Conservation (phyloP, 78 protist genomes). For the Protostelium mycophagum region DNA sequence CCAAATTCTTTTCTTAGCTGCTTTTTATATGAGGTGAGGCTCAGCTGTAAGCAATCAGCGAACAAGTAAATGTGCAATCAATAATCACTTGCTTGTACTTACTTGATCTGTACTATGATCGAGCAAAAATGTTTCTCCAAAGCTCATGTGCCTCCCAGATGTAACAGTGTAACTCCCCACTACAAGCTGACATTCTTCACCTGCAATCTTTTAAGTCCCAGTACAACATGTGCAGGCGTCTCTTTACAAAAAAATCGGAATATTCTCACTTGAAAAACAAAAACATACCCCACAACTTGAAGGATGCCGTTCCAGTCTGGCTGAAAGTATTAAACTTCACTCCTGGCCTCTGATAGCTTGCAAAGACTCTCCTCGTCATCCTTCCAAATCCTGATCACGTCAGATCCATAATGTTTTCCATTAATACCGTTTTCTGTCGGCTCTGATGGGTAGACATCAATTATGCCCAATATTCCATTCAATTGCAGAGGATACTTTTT, state of each 20-base stretch:
- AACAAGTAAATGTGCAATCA: too few species aligned
- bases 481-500: not conserved
- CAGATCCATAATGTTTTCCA: not conserved
- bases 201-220: too few species aligned
- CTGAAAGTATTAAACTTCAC: too few species aligned
- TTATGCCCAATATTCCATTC: not conserved
- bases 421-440: not conserved
- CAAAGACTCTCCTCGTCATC: not conserved
- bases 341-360: not conserved
- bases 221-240: too few species aligned
- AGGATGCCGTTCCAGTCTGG: too few species aligned
- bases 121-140: not conserved
- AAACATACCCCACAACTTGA: too few species aligned
- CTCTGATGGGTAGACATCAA: not conserved
- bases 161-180: not conserved
- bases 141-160: not conserved
- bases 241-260: too few species aligned
- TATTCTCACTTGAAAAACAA: too few species aligned
- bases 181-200: too few species aligned
- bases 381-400: not conserved
- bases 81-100: not conserved
- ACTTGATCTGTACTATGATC: not conserved
- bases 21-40: not conserved
- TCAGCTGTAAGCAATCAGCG: too few species aligned
- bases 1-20: not conserved